Percentiles rank a stretch among this genome's conserved stretches.
Evolutionary conservation across 2,329 filamentous ascomycete species (phyloP).

Genomic region (Sclerotinia spermophila): DNA sequence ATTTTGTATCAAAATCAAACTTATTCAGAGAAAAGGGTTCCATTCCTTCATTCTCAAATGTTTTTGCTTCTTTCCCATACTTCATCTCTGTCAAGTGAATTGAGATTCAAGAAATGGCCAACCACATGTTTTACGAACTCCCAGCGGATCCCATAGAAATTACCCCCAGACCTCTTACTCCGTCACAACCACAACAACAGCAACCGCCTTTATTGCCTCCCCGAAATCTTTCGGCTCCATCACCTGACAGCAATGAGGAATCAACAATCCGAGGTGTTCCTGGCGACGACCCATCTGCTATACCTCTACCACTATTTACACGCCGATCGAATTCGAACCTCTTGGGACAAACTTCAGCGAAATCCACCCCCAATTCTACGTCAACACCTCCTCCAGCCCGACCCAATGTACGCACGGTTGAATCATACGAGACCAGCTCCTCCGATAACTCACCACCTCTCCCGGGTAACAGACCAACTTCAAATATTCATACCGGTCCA

Average conservation of each 20-base stretch:
- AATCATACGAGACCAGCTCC: neutral
- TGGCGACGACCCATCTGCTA: neutral
- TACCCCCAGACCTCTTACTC: neutral
- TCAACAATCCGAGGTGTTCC: conserved; percentile 10
- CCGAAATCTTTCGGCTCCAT: neutral
- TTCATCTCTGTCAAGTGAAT: neutral
- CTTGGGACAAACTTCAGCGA: neutral
- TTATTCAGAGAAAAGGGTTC: neutral
- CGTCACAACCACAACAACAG: neutral
- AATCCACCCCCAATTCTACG: neutral
- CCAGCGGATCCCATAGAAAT: conserved; percentile 3
- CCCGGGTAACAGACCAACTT: neutral
- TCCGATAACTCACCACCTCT: neutral
- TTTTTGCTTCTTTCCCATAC: neutral
- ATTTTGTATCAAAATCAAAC: conserved; percentile 4
- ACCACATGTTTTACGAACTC: conserved; percentile 8
- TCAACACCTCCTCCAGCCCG: neutral
- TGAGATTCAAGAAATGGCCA: neutral
- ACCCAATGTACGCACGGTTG: neutral
- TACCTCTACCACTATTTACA: neutral
- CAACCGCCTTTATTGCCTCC: neutral
- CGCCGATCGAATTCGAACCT: conserved; percentile 10
- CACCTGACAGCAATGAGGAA: neutral
- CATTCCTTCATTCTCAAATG: neutral
- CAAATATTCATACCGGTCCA: neutral